Evolutionary conservation across 1,284 basidiomycete species (phyloP), one percentile per base, ranked within the genome.

Genomic region (Pascua guehoae): DNA sequence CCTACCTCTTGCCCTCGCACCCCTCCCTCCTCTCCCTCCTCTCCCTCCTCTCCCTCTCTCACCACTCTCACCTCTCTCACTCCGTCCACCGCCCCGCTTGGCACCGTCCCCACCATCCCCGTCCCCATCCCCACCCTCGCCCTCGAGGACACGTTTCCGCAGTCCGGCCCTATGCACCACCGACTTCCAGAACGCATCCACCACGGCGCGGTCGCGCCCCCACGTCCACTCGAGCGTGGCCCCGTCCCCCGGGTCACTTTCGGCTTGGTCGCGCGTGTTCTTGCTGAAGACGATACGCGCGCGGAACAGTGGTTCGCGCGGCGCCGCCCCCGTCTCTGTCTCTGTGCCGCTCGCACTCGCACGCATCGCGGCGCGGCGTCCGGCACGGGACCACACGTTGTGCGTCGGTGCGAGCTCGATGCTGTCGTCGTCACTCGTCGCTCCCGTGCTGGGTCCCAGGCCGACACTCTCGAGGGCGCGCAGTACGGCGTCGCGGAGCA

Each of bases 341-440:
- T 67, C 45, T 74, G 79, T 66, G 80, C 81, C 61, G 84, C 36
- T 41, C 42, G n/a, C 38, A n/a, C 12, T 11, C 8, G 44, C 45
- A 0, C 47, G 54, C 44, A 46, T 44, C 15, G 86, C 78, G 9
- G 66, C 65, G 16, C 79, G 68, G 12, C 79, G 52, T 0, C 86
- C 88, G 7, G 82, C 81, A 18, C 89, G 81, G 0, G 88, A 88
- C 89, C 89, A 92, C 0, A 86, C 86, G 64, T 89, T 83, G 12
- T 70, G 64, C 0, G 57, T 61, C 0, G 84, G 84, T n/a, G 68
- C 68, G 2, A 86, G 74, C 1, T 79, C 45, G 39, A 82, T 64
- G 4, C 8, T 42, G 17, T 49, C 38, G 4, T 24, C 41, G 15
- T 38, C 40, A 41, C 49, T 24, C 32, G 40, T 16, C 8, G 15